Percentiles rank a stretch among this genome's conserved stretches.
These are phyloP conservation scores for Lycium barbarum DNA, from an alignment of 257 asterid species.

Conservation along the genomic window DNA sequence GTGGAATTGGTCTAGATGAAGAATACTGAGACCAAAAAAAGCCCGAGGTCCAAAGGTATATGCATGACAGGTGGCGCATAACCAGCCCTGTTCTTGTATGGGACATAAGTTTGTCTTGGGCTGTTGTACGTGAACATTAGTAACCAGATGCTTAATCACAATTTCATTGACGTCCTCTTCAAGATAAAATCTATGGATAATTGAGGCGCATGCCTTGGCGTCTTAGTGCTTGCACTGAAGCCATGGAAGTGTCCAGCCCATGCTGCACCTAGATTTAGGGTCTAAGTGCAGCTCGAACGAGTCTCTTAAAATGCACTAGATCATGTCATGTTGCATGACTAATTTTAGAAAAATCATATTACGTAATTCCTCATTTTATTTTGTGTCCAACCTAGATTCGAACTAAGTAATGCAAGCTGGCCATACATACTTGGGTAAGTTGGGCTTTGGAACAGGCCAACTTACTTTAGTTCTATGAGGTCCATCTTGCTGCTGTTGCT, in stretches of 20 bases:
- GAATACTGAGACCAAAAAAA: conserved; percentile 10
- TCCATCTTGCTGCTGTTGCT: not conserved
- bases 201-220: conserved; percentile 10
- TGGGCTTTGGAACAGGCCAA: conserved; percentile 11
- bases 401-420: not conserved
- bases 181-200: conserved; percentile 8
- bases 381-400: conserved; percentile 20
- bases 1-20: not conserved
- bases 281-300: conserved; percentile 6
- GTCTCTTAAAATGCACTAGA: conserved; percentile 2
- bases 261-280: conserved; percentile 21
- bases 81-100: not conserved
- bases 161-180: not conserved
- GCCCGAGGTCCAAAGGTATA: conserved; percentile 1
- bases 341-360: not conserved
- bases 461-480: not conserved
- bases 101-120: conserved; percentile 14
- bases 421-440: not conserved
- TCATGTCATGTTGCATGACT: conserved; percentile 10
- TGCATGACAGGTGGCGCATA: conserved; percentile 15
- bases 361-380: conserved; percentile 11
- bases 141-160: conserved; percentile 7
- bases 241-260: not conserved
- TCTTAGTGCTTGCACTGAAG: conserved; percentile 15
- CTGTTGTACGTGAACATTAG: conserved; percentile 6